Evolutionary conservation across 371 early-diverging fungal genomes (phyloP).

Genomic region (Saksenaea vasiformis): DNA sequence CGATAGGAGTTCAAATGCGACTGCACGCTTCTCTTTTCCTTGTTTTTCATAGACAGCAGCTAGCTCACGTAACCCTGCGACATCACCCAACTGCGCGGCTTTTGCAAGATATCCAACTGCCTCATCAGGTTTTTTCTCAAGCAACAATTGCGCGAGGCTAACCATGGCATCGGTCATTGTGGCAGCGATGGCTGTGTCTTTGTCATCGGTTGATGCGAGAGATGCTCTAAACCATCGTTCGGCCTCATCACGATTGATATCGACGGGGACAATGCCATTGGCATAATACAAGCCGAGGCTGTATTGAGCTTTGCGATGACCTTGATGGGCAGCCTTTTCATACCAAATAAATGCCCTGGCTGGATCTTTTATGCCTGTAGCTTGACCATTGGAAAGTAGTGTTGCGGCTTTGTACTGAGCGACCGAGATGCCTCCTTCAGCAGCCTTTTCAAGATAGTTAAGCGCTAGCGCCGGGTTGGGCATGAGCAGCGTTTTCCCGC

Average conservation of each 20-base stretch:
- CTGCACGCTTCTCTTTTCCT: constrained; percentile 46
- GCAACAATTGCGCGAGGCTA: constrained; percentile 24
- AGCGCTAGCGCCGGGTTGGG: constrained; percentile 23
- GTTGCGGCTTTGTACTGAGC: constrained; percentile 37
- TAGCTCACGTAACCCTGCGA: constrained; percentile 43
- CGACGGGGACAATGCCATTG: constrained; percentile 39
- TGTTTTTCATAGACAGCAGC: constrained; percentile 48
- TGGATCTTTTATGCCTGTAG: constrained; percentile 37
- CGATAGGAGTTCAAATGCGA: constrained; percentile 76
- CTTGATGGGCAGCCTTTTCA: constrained; percentile 33
- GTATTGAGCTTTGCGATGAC: constrained; percentile 25
- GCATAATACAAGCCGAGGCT: constrained; percentile 50
- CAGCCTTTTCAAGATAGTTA: constrained; percentile 28
- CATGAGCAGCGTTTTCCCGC: not conserved
- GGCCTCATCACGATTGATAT: constrained; percentile 29
- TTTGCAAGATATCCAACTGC: constrained; percentile 29
- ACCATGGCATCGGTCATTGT: constrained; percentile 39
- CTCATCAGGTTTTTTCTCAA: constrained; percentile 13
- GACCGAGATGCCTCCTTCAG: constrained; percentile 26
- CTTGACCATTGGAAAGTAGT: constrained; percentile 52
- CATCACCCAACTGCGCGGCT: constrained; percentile 45
- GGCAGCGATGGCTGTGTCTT: constrained; percentile 33
- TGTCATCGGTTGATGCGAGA: constrained; percentile 4
- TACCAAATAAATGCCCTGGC: constrained; percentile 52
- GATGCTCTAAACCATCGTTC: constrained; percentile 30